A percentile compares a stretch with the other conserved stretches of the same genome.
phyloP scores from a whole-genome alignment of 2,329 filamentous ascomycete species.

The Exophiala dermatitidis region DNA sequence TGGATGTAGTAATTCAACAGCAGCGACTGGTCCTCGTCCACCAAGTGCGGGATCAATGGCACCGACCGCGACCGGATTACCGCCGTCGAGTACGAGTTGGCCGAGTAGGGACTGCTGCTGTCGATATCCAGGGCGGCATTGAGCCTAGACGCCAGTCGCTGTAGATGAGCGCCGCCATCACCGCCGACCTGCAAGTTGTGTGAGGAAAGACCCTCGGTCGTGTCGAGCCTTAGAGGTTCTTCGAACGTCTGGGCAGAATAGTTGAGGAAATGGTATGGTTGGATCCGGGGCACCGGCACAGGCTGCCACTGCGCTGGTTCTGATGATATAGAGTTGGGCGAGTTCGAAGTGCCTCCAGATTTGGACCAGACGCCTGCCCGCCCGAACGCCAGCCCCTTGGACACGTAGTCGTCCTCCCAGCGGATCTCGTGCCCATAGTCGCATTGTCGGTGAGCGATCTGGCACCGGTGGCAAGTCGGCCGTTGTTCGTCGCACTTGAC shows the following conservation, averaged over 20 bases:
- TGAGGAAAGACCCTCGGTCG: background rate
- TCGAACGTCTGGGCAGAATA: conserved; percentile 3
- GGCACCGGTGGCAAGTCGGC: conserved; percentile 23
- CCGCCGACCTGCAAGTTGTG: background rate
- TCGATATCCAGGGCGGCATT: conserved; percentile 1
- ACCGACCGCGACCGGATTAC: conserved; percentile 1
- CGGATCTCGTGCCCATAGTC: conserved; percentile 1
- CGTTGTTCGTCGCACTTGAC: conserved; percentile 27
- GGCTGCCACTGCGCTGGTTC: background rate
- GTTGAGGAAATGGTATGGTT: conserved; percentile 4
- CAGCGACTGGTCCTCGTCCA: conserved; percentile 5
- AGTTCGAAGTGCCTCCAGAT: background rate
- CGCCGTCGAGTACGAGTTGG: background rate
- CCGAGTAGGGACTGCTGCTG: background rate
- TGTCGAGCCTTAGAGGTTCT: background rate
- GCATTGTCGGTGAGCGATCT: conserved; percentile 20
- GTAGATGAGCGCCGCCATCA: background rate
- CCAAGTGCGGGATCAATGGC: conserved; percentile 1
- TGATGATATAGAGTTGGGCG: background rate
- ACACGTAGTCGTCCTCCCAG: background rate
- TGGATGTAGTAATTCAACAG: conserved; percentile 5
- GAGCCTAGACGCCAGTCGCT: conserved; percentile 1
- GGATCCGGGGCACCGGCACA: background rate
- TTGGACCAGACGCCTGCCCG: conserved; percentile 6
- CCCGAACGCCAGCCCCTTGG: conserved; percentile 1